Base-by-base conservation (phyloP, 371 early-diverging fungal species). In the Fennellomyces sp. region DNA sequence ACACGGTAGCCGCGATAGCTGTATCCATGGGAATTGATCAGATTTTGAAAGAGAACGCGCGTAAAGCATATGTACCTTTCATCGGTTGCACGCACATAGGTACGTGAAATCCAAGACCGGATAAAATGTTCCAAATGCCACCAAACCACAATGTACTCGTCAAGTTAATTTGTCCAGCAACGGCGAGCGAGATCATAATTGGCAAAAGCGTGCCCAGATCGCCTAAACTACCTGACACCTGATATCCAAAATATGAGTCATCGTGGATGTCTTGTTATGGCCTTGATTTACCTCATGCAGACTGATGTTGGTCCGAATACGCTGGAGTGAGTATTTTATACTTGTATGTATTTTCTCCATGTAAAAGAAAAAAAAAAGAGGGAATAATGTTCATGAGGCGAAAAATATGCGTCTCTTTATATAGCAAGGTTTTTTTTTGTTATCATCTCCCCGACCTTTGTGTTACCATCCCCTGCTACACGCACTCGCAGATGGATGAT, bases 181-280 rank as follows among this genome's bases (percentile, higher is more conserved):
- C 63, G 4, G 91, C 76, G 19, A 96, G 75, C 10, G 94, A 87
- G n/a, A 94, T 83, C 72, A 94, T 86, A 52, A 96, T 88, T 10
- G 96, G 96, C 36, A 95, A 68, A 36, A 95, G 84, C 0, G 96
- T 94, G 12, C 94, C 96, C 19, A 95, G 66, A 73, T 95, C 94
- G 49, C 95, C 94, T 31, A 89, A 73, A 42, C 88, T 81, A 6
- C 91, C 92, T 57, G 89, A 88, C 26, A 90, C 49, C 77, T 88
- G 57, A 19, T n/a, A 30, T 45, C 13, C 15, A 7, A 41, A n/a
- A 15, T 28, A 48, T 1, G 25, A 27, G n/a, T 39, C 13, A 27
- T 28, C n/a, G 23, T 21, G 6, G n/a, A 23, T 41, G 8, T 15
- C 27, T 19, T 8, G 23, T 13, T 30, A 51, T 26, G 25, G 27